Conservation (phyloP, 2,329 filamentous ascomycete species). For the Epichloe scottii region DNA sequence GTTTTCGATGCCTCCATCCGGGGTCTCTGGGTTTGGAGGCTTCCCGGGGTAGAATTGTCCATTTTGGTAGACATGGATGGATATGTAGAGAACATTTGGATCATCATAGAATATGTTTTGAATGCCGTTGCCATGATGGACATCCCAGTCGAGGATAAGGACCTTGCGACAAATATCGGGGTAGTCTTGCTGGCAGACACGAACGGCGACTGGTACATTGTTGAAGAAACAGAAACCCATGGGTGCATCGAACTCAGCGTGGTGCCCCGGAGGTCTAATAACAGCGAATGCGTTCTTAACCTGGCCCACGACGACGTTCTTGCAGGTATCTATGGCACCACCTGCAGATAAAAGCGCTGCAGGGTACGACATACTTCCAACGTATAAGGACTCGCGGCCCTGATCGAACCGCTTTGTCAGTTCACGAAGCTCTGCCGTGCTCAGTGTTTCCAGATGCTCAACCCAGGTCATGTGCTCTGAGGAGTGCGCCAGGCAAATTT, state of each 20-base stretch:
- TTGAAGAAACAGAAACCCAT: conserved; percentile 98
- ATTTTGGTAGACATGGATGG: conserved; percentile 75
- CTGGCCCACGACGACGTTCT: conserved; percentile 68
- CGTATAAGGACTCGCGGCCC: conserved; percentile 66
- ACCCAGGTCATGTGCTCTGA: conserved; percentile 72
- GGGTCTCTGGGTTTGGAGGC: conserved; percentile 41
- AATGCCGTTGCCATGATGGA: conserved; percentile 75
- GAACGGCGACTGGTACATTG: conserved; percentile 89
- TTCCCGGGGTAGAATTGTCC: conserved; percentile 75
- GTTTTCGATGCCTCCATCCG: conserved; percentile 49
- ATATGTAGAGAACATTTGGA: conserved; percentile 91
- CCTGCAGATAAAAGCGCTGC: conserved; percentile 78
- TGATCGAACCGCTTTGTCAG: conserved; percentile 50
- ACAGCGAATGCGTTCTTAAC: conserved; percentile 95
- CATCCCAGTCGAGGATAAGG: conserved; percentile 86
- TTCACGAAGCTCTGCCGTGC: conserved; percentile 52
- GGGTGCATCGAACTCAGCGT: conserved; percentile 73
- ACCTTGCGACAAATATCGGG: conserved; percentile 76
- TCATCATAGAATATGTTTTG: conserved; percentile 95
- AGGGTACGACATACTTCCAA: conserved; percentile 68
- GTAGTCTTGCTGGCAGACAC: conserved; percentile 71
- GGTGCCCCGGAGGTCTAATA: conserved; percentile 88
- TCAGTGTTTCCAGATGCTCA: conserved; percentile 37
- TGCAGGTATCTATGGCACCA: conserved; percentile 89
- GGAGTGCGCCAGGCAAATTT: conserved; percentile 71